A percentile compares a stretch with the other conserved stretches of the same genome.
Conservation (phyloP, 352 stramenopile genomes). For the Globisporangium paroecandrum region DNA sequence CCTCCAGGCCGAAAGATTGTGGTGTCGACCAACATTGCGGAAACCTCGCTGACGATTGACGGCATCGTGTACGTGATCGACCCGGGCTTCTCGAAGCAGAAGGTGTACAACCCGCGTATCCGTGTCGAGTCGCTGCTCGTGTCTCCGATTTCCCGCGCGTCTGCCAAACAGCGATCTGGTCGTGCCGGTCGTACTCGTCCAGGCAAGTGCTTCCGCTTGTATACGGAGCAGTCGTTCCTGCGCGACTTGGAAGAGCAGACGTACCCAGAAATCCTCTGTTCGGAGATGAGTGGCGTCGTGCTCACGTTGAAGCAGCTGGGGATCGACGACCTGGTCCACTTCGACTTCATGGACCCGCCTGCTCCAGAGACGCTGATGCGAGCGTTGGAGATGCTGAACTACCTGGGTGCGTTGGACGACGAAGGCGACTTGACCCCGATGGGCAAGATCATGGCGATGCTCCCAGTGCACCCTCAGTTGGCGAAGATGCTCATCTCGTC, state of each 20-base stretch:
- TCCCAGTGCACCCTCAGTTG: slow-evolving; percentile 97
- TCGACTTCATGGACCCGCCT: slow-evolving; percentile 99
- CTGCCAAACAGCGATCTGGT: slow-evolving; percentile 91
- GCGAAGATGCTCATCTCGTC: slow-evolving; percentile 97
- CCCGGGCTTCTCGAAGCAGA: slow-evolving; percentile 99
- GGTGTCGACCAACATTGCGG: slow-evolving; percentile 99
- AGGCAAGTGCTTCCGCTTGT: slow-evolving; percentile 96
- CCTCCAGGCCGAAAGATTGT: slow-evolving; percentile 95
- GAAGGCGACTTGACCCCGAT: slow-evolving; percentile 95
- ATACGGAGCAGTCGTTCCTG: slow-evolving; percentile 97
- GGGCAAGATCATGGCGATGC: slow-evolving; percentile 92
- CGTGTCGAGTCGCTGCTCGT: slow-evolving; percentile 98
- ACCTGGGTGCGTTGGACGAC: slow-evolving; percentile 96
- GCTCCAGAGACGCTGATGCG: slow-evolving; percentile 98
- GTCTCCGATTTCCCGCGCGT: slow-evolving; percentile 96
- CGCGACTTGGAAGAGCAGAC: slow-evolving; percentile 98
- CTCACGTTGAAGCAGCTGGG: slow-evolving; percentile 97
- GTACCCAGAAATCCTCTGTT: slow-evolving; percentile 98
- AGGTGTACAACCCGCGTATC: slow-evolving; percentile 99
- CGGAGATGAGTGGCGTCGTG: slow-evolving; percentile 94
- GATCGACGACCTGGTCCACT: slow-evolving; percentile 99
- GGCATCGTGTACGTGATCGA: slow-evolving; percentile 99
- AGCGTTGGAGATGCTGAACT: slow-evolving; percentile 98
- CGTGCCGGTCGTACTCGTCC: slow-evolving; percentile 89
- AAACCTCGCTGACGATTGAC: slow-evolving; percentile 99